Conservation (phyloP, 805 yeast species). For the Barnettozyma pratensis region DNA sequence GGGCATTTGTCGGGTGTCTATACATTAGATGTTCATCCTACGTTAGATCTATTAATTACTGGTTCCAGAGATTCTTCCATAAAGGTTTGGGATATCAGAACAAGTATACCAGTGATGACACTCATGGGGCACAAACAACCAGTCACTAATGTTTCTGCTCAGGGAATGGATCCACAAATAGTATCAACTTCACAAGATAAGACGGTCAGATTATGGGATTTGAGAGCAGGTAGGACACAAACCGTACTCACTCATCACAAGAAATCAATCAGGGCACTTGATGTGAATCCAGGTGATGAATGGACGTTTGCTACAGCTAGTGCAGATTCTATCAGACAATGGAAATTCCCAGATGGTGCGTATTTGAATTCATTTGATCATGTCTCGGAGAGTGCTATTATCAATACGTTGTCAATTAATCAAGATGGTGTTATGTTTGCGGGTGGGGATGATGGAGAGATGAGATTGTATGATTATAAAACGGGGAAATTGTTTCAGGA, state of each 20-base stretch:
- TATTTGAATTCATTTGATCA: slow-evolving; percentile 44
- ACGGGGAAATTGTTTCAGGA: slow-evolving; percentile 61
- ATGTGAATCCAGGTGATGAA: slow-evolving; percentile 66
- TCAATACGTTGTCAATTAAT: slow-evolving; percentile 66
- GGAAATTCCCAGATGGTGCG: slow-evolving; percentile 75
- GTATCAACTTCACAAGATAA: slow-evolving; percentile 80
- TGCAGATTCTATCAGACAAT: slow-evolving; percentile 75
- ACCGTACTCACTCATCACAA: slow-evolving; percentile 80
- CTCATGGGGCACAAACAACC: slow-evolving; percentile 79
- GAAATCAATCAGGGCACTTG: slow-evolving; percentile 71
- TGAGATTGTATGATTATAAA: slow-evolving; percentile 74
- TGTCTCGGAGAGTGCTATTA: slow-evolving; percentile 45
- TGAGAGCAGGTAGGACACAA: slow-evolving; percentile 68
- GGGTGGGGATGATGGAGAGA: slow-evolving; percentile 80
- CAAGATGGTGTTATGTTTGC: slow-evolving; percentile 60
- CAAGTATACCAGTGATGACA: slow-evolving; percentile 68
- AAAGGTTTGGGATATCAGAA: slow-evolving; percentile 90
- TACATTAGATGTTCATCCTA: slow-evolving; percentile 81
- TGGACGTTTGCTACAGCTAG: slow-evolving; percentile 77
- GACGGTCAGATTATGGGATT: slow-evolving; percentile 87
- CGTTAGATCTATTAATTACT: slow-evolving; percentile 73
- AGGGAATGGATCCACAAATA: slow-evolving; percentile 79
- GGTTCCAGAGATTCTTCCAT: slow-evolving; percentile 88
- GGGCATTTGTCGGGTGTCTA: slow-evolving; percentile 93
- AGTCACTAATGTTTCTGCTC: slow-evolving; percentile 62